Base-by-base conservation (phyloP, 129 eudicot genomes). In the Cynara cardunculus region DNA sequence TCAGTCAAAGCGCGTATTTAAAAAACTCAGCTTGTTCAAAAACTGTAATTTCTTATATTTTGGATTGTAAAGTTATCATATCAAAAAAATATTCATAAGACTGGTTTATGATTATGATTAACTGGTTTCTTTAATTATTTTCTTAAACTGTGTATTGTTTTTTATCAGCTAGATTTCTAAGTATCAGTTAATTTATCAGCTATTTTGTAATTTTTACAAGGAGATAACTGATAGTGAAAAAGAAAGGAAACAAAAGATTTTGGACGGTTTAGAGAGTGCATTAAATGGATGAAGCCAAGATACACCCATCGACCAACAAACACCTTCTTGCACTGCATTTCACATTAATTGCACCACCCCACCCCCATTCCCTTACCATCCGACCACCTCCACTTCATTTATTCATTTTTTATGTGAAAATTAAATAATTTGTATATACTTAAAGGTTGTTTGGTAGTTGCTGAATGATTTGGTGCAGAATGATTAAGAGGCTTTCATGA, bases 301-400 rank as follows among this genome's bases (percentile, higher is more conserved):
- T 69, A 76, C 67, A 41, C 27, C 49, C 56, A 71, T 83, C 82
- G 53, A 77, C 86, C 86, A 83, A 83, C 86, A 78, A 78, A 82
- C 76, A 75, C 28, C 85, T 71, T 71, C 78, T 62, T 19, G 31
- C 82, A 77, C 78, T 77, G 78, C 82, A 77, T 70, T 77, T 71
- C 26, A 31, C 72, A 72, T 71, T 78, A 19, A 83, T 59, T 77
- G 86, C 86, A 71, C 86, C 86, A 53, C 68, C 78, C 27, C 68
- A 74, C 75, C 75, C 75, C 80, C 80, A 44, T 41, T 72, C 69
- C 59, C 66, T 69, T 32, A 26, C 69, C 69, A 13, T 73, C 73
- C 85, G 75, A 67, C 80, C 76, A 75, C 81, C 81, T 28, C 74
- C 74, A 4, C 37, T 32, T 25, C 41, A 19, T 32, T 27, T 69